A percentile compares a stretch with the other conserved stretches of the same genome.
Evolutionary conservation across 768 basidiomycete species (phyloP).

Genomic region (Agaricus bisporus): DNA sequence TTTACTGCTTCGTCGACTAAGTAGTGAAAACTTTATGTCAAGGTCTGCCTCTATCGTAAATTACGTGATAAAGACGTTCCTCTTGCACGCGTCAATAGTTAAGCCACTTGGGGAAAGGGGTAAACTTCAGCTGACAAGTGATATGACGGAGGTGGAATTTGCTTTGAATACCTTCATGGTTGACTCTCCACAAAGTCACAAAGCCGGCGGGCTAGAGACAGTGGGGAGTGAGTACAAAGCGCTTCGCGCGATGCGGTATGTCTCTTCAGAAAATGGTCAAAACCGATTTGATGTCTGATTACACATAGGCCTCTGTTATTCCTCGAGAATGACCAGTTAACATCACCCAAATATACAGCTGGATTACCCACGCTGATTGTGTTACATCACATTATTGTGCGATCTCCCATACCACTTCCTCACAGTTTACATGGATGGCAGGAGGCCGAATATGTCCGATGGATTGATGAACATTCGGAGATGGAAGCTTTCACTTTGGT

Average conservation of each 20-base stretch:
- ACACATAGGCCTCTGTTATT: conserved; percentile 77
- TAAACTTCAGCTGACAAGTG: conserved; percentile 89
- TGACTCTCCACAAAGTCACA: conserved; percentile 49
- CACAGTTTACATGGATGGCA: conserved; percentile 91
- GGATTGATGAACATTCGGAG: conserved; percentile 88
- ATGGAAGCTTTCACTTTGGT: conserved; percentile 77
- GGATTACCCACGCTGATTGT: conserved; percentile 86
- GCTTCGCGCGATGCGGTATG: conserved; percentile 81
- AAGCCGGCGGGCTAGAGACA: conserved; percentile 54
- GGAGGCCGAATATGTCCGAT: conserved; percentile 92
- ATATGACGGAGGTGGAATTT: conserved; percentile 97
- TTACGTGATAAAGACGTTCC: conserved; percentile 79
- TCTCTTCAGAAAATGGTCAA: conserved; percentile 4
- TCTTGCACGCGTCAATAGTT: conserved; percentile 91
- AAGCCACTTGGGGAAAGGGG: conserved; percentile 88
- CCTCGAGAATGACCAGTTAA: conserved; percentile 70
- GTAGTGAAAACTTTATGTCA: neutral
- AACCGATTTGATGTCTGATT: neutral
- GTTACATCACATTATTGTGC: conserved; percentile 87
- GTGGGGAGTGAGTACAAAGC: conserved; percentile 86
- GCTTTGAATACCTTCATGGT: conserved; percentile 75
- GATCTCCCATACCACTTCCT: conserved; percentile 80
- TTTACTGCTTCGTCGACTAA: neutral
- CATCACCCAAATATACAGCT: conserved; percentile 56
- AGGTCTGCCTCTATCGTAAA: conserved; percentile 68